phyloP scores from a whole-genome alignment of 495 filamentous ascomycete species.

The Penicillium angulare region DNA sequence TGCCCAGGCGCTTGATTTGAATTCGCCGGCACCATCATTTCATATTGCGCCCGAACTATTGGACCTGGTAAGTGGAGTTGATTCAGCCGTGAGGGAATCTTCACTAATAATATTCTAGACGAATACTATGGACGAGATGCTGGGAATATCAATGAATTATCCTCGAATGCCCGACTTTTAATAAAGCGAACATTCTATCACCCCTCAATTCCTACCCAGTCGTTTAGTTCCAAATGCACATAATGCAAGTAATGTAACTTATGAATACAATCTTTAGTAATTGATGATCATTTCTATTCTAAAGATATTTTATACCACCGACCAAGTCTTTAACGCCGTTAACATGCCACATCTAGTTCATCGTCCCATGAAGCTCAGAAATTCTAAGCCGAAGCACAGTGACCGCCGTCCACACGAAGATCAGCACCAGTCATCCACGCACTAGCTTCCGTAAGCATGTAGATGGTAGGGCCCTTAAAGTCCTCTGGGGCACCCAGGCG shows the following conservation, averaged over 20 bases:
- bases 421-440: conserved; percentile 42
- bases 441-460: conserved; percentile 42
- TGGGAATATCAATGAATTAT: conserved; percentile 10
- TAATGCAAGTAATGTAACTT: no score
- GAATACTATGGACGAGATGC: conserved; percentile 13
- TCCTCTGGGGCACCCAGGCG: conserved; percentile 40
- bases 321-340: conserved; percentile 10
- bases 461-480: conserved; percentile 42
- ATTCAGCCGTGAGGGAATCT: not conserved
- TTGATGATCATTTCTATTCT: not conserved
- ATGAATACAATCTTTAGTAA: no score
- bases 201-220: not conserved
- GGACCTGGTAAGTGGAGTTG: conserved; percentile 1
- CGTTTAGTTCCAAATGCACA: no score
- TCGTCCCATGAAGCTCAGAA: not conserved
- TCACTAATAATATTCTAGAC: not conserved
- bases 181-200: not conserved
- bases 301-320: not conserved
- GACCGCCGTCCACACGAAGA: conserved; percentile 39
- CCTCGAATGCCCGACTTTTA: conserved; percentile 2
- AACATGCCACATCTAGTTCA: conserved; percentile 13
- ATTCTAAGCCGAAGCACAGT: conserved; percentile 34
- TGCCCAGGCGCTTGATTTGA: not conserved
- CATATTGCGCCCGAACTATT: conserved; percentile 5
- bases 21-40: not conserved